These are phyloP conservation scores for Fusarium lyarnte DNA, from an alignment of 2,329 filamentous ascomycete genomes.

Conservation along the genomic window DNA sequence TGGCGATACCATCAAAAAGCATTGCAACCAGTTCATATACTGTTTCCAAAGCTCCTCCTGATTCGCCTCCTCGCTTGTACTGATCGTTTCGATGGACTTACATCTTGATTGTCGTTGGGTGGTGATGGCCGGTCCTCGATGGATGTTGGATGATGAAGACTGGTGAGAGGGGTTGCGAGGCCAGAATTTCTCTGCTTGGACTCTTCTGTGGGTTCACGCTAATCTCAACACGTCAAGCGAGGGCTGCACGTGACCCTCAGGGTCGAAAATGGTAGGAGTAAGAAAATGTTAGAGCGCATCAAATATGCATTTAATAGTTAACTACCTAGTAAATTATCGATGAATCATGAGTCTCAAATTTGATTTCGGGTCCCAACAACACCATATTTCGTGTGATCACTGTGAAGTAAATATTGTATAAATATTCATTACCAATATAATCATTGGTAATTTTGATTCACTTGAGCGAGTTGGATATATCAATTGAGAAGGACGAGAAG, in stretches of 20 bases:
- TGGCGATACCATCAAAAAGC: constrained; percentile 34
- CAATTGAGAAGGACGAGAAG: background rate
- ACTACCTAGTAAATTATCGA: background rate
- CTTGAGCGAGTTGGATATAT: background rate
- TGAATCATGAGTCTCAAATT: background rate
- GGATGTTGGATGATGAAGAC: constrained; percentile 50
- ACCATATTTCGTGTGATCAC: background rate
- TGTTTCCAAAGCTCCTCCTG: constrained; percentile 21
- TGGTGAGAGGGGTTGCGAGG: constrained; percentile 51
- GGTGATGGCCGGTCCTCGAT: constrained; percentile 55
- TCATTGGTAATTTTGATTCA: background rate
- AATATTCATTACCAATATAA: background rate
- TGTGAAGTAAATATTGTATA: background rate
- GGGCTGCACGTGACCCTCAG: constrained; percentile 42
- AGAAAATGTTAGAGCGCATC: background rate
- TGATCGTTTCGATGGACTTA: constrained; percentile 48
- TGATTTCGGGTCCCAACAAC: background rate
- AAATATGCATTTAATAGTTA: background rate
- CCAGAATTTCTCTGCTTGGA: constrained; percentile 53
- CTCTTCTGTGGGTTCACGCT: constrained; percentile 53
- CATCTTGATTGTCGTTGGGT: constrained; percentile 56
- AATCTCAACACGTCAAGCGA: constrained; percentile 49
- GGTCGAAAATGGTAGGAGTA: background rate
- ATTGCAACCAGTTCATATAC: constrained; percentile 23
- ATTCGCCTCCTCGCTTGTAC: constrained; percentile 20